Evolutionary conservation across 768 basidiomycete species (phyloP), one percentile per base, ranked within the genome.

Genomic region (Boletellus sp.): DNA sequence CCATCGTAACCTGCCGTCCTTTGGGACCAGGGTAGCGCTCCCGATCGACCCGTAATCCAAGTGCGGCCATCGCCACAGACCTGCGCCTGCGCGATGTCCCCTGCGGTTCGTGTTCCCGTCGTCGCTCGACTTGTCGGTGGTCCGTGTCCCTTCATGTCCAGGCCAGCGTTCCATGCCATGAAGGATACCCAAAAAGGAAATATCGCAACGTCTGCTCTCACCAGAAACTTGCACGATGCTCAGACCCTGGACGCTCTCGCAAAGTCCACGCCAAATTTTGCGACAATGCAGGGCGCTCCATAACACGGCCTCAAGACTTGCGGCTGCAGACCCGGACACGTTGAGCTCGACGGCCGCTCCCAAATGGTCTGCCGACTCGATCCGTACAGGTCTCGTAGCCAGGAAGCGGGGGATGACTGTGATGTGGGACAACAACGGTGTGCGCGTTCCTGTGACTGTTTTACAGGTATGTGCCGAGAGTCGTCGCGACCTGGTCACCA

Each of bases 361-460:
- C 11, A 85, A 87, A 78, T 96, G 94, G 94, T 83, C 83, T 5
- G 84, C 94, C 41, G 75, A 78, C 52, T 93, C 91, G 7, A 79
- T 88, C 55, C 80, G 96, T 50, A 95, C 94, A 0, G 96, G 96
- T 8, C 75, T 96, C 54, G 87, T 99, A 67, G 95, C 93, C 22
- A 80, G 87, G 50, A 99, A 99, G 75, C 83, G 92, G 48, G 96
- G 96, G 39, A 98, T 98, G 96, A 87, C 90, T 10, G 81, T 81
- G 13, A 72, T 98, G 62, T 98, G 92, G 90, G 90, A 94, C 63
- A 80, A 87, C 65, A 85, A 91, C 50, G 96, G 96, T 22, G 83
- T 81, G 32, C 78, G 89, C 42, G 75, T 88, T 56, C 95, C 96
- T 2, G 92, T 96, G 24, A 99, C 96, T 0, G 84, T 99, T 42